Evolutionary conservation across 208 protist genomes (phyloP), one percentile per base, ranked within the genome.

Genomic region (Crithidia acanthocephali): DNA sequence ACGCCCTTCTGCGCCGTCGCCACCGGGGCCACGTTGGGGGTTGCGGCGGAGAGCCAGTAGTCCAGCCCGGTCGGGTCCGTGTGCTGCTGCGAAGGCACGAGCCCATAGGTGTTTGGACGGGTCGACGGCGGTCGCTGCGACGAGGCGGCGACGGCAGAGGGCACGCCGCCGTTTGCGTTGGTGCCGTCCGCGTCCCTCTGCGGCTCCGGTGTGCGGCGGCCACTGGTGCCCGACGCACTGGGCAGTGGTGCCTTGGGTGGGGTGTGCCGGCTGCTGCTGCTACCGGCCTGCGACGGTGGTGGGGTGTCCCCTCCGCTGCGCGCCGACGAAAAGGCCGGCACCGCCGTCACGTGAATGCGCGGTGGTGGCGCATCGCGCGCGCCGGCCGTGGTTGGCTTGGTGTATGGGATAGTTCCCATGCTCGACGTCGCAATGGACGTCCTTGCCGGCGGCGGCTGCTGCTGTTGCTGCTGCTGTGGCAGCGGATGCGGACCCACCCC

Each of bases 1-100:
- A 79, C 57, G 3, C 79, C 79, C 61, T 80, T 84, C 32, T 50
- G 62, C 18, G 75, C 79, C 30, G 79, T 68, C 3, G 67, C 64
- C 5, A 84, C 68, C 50, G 77, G 79, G 22, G 71, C 48, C 16
- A 67, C 55, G 0, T 44, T 23, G 2, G 70, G 55, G 25, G 70
- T 45, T 10, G 55, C 33, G 7, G 60, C n/a, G 11, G 62, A 65
- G 62, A 76, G 20, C 70, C 70, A 68, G 35, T 50, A 69, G 55
- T 76, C 70, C 0, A 76, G 32, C 0, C 18, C 23, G 6, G 51
- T 51, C 0, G 70, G 70, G 22, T 76, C 61, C 6, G 59, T 30
- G 48, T 68, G 64, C 15, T 23, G 47, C 50, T 61, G 47, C 25
- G 66, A 74, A 3, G 76, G 79, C 23, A 84, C 73, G 10, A 84